Evolutionary conservation across 768 basidiomycete species (phyloP).

Genomic region (Lentinula edodes): DNA sequence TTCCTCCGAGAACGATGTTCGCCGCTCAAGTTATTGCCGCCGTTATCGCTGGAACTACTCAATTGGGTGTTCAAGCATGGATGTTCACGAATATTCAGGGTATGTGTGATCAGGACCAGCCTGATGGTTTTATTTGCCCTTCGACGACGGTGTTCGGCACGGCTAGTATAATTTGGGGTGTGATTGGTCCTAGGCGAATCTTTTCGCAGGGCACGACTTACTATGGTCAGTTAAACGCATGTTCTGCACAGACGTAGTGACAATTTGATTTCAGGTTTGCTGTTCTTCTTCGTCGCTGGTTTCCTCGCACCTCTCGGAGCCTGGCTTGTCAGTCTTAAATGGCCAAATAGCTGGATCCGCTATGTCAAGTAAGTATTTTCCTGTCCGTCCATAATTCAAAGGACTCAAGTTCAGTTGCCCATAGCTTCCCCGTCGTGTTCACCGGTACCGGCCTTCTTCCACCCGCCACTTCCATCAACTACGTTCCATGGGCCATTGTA

Average conservation of each 20-base stretch:
- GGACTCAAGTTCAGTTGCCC: background rate
- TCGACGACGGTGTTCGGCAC: slow-evolving; percentile 70
- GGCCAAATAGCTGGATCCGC: slow-evolving; percentile 55
- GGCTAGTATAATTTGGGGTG: slow-evolving; percentile 77
- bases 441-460: slow-evolving; percentile 57
- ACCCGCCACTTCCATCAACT: slow-evolving; percentile 64
- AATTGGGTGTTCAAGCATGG: slow-evolving; percentile 75
- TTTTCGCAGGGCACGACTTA: slow-evolving; percentile 65
- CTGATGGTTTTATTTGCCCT: slow-evolving; percentile 67
- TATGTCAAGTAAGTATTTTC: slow-evolving; percentile 51
- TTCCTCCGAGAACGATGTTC: slow-evolving; percentile 74
- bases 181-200: slow-evolving; percentile 70
- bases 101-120: slow-evolving; percentile 51
- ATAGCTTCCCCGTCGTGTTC: slow-evolving; percentile 52
- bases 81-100: slow-evolving; percentile 54
- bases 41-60: slow-evolving; percentile 63
- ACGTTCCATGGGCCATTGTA: slow-evolving; percentile 59
- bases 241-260: background rate
- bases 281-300: slow-evolving; percentile 78
- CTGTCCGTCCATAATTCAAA: background rate
- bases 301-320: slow-evolving; percentile 51
- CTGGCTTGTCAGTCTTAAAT: slow-evolving; percentile 51
- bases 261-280: slow-evolving; percentile 31
- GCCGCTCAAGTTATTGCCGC: slow-evolving; percentile 62
- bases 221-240: slow-evolving; percentile 26